These are phyloP conservation scores for Hortiboletus flavorubellus DNA, from an alignment of 768 basidiomycete species.

Conservation along the genomic window DNA sequence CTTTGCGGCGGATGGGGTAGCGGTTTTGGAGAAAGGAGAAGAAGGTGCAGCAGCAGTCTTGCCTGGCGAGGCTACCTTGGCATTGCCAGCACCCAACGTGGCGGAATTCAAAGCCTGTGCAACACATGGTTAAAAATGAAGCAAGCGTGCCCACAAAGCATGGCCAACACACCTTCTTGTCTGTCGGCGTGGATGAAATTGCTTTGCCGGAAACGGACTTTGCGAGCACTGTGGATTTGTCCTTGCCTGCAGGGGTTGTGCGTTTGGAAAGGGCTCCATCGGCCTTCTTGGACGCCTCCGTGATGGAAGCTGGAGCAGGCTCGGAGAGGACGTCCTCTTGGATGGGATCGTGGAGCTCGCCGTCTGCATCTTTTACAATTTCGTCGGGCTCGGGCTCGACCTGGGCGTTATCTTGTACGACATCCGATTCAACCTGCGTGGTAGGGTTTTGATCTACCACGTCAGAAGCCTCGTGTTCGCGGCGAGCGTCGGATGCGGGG, in stretches of 20 bases:
- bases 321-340: conserved; percentile 22
- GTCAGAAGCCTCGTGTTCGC: conserved; percentile 39
- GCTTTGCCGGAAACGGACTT: conserved; percentile 45
- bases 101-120: conserved; percentile 60
- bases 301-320: conserved; percentile 13
- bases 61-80: conserved; percentile 41
- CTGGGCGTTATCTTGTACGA: conserved; percentile 18
- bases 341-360: conserved; percentile 20
- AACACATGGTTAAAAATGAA: conserved; percentile 29
- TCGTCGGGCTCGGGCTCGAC: conserved; percentile 15
- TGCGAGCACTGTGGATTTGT: conserved; percentile 37
- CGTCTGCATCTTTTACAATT: conserved; percentile 10
- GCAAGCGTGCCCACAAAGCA: conserved; percentile 17
- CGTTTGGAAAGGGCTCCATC: conserved; percentile 22
- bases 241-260: conserved; percentile 24
- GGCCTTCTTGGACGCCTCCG: conserved; percentile 27
- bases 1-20: conserved; percentile 29
- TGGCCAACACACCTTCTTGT: conserved; percentile 60
- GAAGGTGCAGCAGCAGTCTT: conserved; percentile 40
- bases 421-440: conserved; percentile 18
- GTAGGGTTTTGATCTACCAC: conserved; percentile 30
- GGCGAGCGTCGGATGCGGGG: conserved; percentile 25
- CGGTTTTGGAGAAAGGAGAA: conserved; percentile 31
- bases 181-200: conserved; percentile 50
- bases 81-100: conserved; percentile 58